A percentile compares a stretch with the other conserved stretches of the same genome.
phyloP scores from a whole-genome alignment of 2,329 filamentous ascomycete species.

The Remersonia thermophila region DNA sequence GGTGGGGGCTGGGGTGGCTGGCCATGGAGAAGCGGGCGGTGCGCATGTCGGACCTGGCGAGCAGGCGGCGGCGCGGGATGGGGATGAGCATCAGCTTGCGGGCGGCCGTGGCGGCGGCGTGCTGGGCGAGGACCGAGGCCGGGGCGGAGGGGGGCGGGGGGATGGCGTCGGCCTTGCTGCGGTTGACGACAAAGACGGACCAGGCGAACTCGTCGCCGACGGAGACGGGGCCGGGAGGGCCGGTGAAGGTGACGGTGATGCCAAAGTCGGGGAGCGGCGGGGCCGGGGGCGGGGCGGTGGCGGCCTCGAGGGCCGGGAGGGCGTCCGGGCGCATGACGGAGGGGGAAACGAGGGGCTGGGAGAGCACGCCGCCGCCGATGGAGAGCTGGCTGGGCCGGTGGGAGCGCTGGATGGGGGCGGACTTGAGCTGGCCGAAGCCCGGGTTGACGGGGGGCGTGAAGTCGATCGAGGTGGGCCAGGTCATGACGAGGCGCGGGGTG shows the following conservation, averaged over 20 bases:
- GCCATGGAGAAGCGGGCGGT: conserved; percentile 41
- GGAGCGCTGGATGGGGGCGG: conserved; percentile 46
- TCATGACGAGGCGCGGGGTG: conserved; percentile 48
- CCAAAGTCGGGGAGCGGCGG: conserved; percentile 47
- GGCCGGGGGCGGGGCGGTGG: conserved; percentile 29
- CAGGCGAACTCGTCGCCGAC: conserved; percentile 59
- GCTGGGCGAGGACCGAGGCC: neutral
- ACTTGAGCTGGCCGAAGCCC: conserved; percentile 40
- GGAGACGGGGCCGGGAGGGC: conserved; percentile 41
- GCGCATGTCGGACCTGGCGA: conserved; percentile 29
- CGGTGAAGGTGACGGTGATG: conserved; percentile 63
- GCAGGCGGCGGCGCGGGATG: conserved; percentile 52
- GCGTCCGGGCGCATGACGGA: conserved; percentile 47
- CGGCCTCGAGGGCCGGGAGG: conserved; percentile 45
- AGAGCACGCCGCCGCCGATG: conserved; percentile 41
- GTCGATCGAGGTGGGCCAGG: conserved; percentile 58
- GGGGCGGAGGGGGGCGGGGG: conserved; percentile 25
- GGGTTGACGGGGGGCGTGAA: conserved; percentile 55
- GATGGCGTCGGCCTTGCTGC: conserved; percentile 34
- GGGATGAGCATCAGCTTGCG: conserved; percentile 61
- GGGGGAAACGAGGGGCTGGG: conserved; percentile 44
- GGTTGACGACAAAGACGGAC: conserved; percentile 66
- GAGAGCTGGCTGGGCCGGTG: conserved; percentile 54
- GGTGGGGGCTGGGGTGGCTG: too few relatives aligned
- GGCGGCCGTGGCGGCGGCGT: conserved; percentile 21